Conservation (phyloP, 306 rosid genomes). For the Pyrus pyrifolia region DNA sequence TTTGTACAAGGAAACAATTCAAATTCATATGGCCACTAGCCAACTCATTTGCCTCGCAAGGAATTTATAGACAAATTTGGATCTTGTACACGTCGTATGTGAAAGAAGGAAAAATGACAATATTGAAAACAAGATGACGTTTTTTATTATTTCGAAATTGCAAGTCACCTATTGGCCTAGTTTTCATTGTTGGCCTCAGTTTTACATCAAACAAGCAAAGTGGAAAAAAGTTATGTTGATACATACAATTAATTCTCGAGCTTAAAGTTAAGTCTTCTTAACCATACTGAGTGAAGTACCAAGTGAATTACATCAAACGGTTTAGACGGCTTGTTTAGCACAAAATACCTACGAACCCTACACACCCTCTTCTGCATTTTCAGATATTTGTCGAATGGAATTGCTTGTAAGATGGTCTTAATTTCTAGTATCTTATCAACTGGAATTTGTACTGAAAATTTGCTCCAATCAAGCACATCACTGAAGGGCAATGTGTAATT, state of each 20-base stretch:
- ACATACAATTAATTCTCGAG: neutral
- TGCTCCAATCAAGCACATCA: slow-evolving; percentile 68
- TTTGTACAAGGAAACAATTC: neutral
- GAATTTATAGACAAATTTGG: too few relatives aligned
- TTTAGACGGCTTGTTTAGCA: slow-evolving; percentile 52
- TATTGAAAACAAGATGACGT: neutral
- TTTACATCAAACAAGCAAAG: neutral
- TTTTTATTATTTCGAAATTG: neutral
- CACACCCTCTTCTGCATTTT: slow-evolving; percentile 37
- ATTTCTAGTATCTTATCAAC: slow-evolving; percentile 42
- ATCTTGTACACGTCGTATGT: neutral
- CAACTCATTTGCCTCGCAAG: neutral
- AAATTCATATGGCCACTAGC: neutral
- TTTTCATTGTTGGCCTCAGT: neutral
- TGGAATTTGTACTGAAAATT: slow-evolving; percentile 50
- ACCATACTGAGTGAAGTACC: slow-evolving; percentile 77
- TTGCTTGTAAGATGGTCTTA: slow-evolving; percentile 39
- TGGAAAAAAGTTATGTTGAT: too few relatives aligned
- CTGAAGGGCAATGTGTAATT: slow-evolving; percentile 58
- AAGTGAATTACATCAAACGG: slow-evolving; percentile 66
- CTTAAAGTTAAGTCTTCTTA: slow-evolving; percentile 44
- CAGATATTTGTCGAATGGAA: slow-evolving; percentile 36
- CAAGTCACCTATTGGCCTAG: neutral
- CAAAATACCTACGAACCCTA: slow-evolving; percentile 47
- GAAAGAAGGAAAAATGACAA: neutral